Percentiles rank a stretch among this genome's conserved stretches.
phyloP scores from a whole-genome alignment of 176 grass and related monocot species.

The Triticum urartu region DNA sequence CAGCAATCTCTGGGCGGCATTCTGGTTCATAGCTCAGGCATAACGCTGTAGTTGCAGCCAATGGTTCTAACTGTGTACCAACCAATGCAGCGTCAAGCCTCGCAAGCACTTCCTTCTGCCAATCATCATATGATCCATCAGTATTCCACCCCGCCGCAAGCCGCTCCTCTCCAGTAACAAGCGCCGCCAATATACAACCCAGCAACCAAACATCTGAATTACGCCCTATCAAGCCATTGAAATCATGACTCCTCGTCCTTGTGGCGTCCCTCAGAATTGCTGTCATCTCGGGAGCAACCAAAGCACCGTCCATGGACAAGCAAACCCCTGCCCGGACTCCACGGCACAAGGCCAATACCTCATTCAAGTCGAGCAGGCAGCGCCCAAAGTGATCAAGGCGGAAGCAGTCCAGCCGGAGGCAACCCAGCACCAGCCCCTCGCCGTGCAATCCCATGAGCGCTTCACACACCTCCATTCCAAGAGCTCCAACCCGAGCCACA shows the following conservation, averaged over 20 bases:
- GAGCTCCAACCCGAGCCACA: conserved; percentile 35
- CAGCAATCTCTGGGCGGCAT: conserved; percentile 45
- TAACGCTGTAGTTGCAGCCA: conserved; percentile 38
- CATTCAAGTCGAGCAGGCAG: conserved; percentile 71
- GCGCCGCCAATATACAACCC: conserved; percentile 56
- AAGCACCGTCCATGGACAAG: background rate
- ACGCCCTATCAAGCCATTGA: conserved; percentile 33
- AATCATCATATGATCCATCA: conserved; percentile 58
- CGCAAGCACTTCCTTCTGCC: conserved; percentile 55
- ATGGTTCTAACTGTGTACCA: conserved; percentile 45
- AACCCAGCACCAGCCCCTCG: conserved; percentile 56
- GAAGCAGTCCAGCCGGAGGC: conserved; percentile 64
- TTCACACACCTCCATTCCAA: conserved; percentile 67
- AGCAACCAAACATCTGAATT: conserved; percentile 78
- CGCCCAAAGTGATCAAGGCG: conserved; percentile 54
- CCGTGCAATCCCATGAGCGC: conserved; percentile 63
- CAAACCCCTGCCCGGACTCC: conserved; percentile 25
- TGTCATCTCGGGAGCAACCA: conserved; percentile 54
- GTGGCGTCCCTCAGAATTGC: conserved; percentile 21
- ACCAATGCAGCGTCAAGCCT: conserved; percentile 53
- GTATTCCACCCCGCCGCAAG: conserved; percentile 37
- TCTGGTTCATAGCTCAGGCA: conserved; percentile 71
- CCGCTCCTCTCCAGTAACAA: conserved; percentile 58
- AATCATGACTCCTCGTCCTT: background rate
- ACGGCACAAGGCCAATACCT: conserved; percentile 44